Evolutionary conservation across 106 monocot species (phyloP).

Genomic region (Platanthera zijinensis): DNA sequence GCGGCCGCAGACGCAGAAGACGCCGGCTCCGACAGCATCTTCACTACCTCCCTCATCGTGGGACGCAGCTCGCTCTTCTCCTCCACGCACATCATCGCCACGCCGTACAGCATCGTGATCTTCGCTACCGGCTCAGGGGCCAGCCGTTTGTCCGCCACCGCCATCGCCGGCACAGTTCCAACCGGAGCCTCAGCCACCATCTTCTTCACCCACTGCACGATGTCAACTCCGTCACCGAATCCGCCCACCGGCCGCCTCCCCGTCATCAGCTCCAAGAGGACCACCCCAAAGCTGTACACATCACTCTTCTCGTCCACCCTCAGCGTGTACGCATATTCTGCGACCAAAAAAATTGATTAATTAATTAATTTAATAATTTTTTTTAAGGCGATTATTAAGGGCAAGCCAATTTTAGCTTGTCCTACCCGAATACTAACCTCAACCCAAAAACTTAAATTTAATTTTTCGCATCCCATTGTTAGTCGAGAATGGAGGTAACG

Average conservation of each 20-base stretch:
- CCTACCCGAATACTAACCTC: no score
- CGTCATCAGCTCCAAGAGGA: slow-evolving; percentile 87
- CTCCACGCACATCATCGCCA: slow-evolving; percentile 83
- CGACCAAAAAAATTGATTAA: neutral
- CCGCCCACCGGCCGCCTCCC: slow-evolving; percentile 76
- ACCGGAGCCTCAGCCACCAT: slow-evolving; percentile 31
- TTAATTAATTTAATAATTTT: neutral
- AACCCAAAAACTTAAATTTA: no score
- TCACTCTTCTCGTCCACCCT: slow-evolving; percentile 97
- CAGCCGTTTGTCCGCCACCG: slow-evolving; percentile 55
- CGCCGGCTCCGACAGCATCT: slow-evolving; percentile 51
- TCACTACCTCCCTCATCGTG: slow-evolving; percentile 94
- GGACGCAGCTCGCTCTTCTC: slow-evolving; percentile 65
- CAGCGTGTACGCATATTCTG: slow-evolving; percentile 97
- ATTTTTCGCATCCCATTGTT: no score
- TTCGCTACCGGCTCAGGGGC: slow-evolving; percentile 26
- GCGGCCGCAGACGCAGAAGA: neutral
- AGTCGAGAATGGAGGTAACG: no score
- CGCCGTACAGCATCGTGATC: slow-evolving; percentile 52
- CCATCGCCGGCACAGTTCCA: slow-evolving; percentile 25
- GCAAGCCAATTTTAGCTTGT: no score
- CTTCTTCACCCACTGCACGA: slow-evolving; percentile 80
- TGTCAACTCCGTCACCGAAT: slow-evolving; percentile 92
- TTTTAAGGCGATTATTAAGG: no score
- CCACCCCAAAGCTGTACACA: slow-evolving; percentile 97